Percentiles rank a stretch among this genome's conserved stretches.
phyloP scores from a whole-genome alignment of 257 asterid species.

The Marsdenia floribunda region DNA sequence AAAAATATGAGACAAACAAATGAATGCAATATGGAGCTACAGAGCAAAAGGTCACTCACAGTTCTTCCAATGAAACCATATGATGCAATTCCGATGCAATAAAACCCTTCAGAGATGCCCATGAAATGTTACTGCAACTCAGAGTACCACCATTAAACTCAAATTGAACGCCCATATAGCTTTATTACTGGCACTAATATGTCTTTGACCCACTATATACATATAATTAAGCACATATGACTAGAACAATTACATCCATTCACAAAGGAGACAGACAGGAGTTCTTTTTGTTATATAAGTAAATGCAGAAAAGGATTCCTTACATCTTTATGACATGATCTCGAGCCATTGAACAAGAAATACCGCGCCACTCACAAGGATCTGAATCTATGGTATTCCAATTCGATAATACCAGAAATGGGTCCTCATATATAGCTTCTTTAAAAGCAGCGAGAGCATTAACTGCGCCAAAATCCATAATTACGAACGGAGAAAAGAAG shows the following conservation, averaged over 20 bases:
- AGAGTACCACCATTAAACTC: constrained; percentile 11
- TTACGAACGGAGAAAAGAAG: neutral
- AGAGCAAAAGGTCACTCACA: constrained; percentile 59
- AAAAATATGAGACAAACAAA: neutral
- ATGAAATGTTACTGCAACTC: constrained; percentile 72
- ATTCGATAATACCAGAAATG: constrained; percentile 60
- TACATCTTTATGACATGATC: constrained; percentile 85
- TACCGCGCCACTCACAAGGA: constrained; percentile 82
- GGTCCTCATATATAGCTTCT: constrained; percentile 90
- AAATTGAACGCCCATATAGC: constrained; percentile 1
- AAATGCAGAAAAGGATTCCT: constrained; percentile 26
- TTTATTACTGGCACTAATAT: neutral
- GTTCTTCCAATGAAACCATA: constrained; percentile 59
- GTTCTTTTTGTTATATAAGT: neutral
- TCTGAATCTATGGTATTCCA: constrained; percentile 76
- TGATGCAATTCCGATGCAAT: constrained; percentile 65
- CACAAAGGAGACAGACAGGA: neutral
- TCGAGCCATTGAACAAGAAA: constrained; percentile 59
- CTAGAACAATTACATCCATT: constrained; percentile 4
- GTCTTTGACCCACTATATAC: neutral
- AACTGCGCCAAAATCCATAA: constrained; percentile 40
- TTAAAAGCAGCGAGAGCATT: constrained; percentile 69
- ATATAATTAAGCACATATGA: neutral
- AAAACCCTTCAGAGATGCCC: constrained; percentile 78
- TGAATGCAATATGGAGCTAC: neutral